Base-by-base conservation (phyloP, 331 rosid genomes). In the Quercus tomentella region DNA sequence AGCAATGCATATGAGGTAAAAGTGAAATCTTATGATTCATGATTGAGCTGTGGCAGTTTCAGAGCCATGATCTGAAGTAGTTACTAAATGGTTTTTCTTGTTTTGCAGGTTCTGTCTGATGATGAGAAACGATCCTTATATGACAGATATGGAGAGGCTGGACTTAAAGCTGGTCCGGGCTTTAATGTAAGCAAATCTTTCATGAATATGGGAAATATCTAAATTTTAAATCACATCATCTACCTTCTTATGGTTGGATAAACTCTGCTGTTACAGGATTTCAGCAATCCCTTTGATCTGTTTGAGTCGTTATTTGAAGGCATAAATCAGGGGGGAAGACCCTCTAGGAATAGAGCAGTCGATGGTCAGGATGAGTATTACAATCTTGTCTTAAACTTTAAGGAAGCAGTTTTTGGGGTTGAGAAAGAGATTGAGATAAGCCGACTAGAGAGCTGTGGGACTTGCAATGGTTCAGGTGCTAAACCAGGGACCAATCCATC, bases 1-100 rank as follows among this genome's bases (percentile, higher is more conserved):
- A 92, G 99, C 85, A 91, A 90, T 87, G 99, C 98, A 7, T 96
- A 93, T n/a, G 99, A 96, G 97, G 98, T 93, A 84, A 86, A 83
- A 62, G 51, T 58, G 49, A 26, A 79, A 73, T 72, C 66, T 70
- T 72, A 6, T 37, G 55, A 61, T 45, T 54, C 55, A 60, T 63
- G 56, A 72, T 84, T 74, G 62, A 86, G 22, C 49, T 49, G 51
- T 70, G 76, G 26, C 80, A 45, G 51, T 74, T 82, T 52, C 61
- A 16, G 26, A 68, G 56, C 21, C 54, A n/a, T 72, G 63, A 74
- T 56, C 74, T 25, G 37, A 71, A 35, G 41, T 69, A 37, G 66
- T 57, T 33, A 82, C 68, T 85, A 65, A 26, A 73, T 60, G 73
- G 57, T 58, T 80, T 56, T 49, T 71, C 69, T 70, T 83, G 15